phyloP scores from a whole-genome alignment of 192 early-diverging fungal genomes.

The Coemansia sp. region DNA sequence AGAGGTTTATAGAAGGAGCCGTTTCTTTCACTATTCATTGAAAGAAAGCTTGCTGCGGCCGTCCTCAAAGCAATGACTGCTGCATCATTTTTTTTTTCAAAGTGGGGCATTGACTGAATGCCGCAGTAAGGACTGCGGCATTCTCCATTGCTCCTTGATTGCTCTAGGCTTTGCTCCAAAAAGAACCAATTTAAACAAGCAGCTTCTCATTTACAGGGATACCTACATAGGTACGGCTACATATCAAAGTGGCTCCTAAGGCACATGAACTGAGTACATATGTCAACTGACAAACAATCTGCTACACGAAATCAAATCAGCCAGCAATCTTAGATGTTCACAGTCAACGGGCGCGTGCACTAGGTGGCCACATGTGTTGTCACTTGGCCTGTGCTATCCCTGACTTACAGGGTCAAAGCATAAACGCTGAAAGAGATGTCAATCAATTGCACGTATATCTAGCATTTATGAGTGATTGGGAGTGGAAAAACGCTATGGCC shows the following conservation, averaged over 20 bases:
- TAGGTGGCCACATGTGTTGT: neutral
- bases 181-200: no score
- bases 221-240: no score
- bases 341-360: neutral
- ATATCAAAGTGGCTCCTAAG: no score
- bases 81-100: neutral
- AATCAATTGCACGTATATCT: neutral
- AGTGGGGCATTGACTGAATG: neutral
- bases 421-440: neutral
- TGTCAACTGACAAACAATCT: no score
- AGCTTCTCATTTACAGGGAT: no score
- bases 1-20: no score
- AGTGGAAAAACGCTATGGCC: neutral
- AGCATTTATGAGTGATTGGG: neutral
- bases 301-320: neutral
- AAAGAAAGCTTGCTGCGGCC: neutral
- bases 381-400: neutral
- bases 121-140: neutral
- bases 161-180: no score
- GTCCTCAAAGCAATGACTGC: neutral
- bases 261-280: no score
- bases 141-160: neutral
- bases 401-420: neutral
- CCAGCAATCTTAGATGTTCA: neutral
- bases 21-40: neutral